Conservation (phyloP, 768 basidiomycete species). For the Saitozyma sp. region DNA sequence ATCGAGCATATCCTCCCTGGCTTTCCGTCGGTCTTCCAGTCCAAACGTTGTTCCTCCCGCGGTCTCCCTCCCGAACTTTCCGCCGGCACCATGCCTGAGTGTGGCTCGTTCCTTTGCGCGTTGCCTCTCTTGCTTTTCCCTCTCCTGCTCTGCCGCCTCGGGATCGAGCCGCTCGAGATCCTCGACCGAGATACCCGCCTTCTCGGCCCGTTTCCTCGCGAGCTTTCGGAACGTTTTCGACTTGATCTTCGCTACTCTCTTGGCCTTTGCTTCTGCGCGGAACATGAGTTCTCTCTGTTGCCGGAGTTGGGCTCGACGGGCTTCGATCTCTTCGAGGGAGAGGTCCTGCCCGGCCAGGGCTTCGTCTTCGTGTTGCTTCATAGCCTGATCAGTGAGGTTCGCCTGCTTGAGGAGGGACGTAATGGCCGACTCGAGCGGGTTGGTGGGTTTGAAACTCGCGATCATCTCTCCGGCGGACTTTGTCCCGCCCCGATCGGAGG, state of each 20-base stretch:
- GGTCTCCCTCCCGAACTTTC: conserved; percentile 56
- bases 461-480: conserved; percentile 46
- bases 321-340: conserved; percentile 78
- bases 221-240: conserved; percentile 87
- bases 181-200: conserved; percentile 55
- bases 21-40: conserved; percentile 64
- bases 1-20: conserved; percentile 82
- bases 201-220: conserved; percentile 73
- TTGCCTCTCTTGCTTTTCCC: conserved; percentile 71
- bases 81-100: conserved; percentile 77
- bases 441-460: conserved; percentile 71
- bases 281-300: conserved; percentile 91
- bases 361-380: conserved; percentile 70
- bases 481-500: conserved; percentile 45
- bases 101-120: conserved; percentile 88
- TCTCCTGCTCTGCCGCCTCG: conserved; percentile 58
- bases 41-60: conserved; percentile 54
- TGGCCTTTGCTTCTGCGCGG: conserved; percentile 85
- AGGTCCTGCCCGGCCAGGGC: conserved; percentile 75
- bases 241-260: conserved; percentile 90
- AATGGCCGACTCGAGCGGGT: conserved; percentile 78
- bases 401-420: conserved; percentile 77
- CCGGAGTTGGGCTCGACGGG: conserved; percentile 75
- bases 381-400: conserved; percentile 76
- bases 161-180: conserved; percentile 60